Conservation (phyloP, 2,329 filamentous ascomycete species). For the Aspergillus spinulosporus region DNA sequence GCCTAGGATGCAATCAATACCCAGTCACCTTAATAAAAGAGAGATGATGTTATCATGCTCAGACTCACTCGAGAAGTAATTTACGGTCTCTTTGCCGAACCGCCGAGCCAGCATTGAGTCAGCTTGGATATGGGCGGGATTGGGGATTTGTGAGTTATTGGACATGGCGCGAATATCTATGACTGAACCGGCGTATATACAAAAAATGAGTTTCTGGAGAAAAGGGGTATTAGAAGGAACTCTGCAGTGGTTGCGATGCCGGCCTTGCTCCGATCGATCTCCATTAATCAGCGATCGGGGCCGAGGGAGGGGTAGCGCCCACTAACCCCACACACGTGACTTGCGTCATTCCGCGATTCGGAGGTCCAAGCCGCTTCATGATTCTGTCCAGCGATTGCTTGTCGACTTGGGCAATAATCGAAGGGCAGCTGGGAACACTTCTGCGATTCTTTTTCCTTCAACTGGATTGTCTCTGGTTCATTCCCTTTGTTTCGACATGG, state of each 20-base stretch:
- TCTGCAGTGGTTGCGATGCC: conserved; percentile 2
- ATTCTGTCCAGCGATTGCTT: background rate
- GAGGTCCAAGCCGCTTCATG: conserved; percentile 16
- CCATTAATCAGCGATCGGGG: conserved; percentile 17
- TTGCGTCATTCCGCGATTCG: conserved; percentile 19
- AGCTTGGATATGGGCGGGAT: conserved; percentile 58
- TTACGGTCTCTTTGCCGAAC: conserved; percentile 53
- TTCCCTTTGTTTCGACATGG: conserved; percentile 29
- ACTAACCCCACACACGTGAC: conserved; percentile 32
- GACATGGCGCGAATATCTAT: conserved; percentile 27
- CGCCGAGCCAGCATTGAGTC: conserved; percentile 56
- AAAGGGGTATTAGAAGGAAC: background rate
- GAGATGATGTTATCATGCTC: background rate
- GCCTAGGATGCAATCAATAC: conserved; percentile 31
- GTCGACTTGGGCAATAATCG: background rate
- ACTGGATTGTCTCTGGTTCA: conserved; percentile 1
- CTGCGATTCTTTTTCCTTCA: background rate
- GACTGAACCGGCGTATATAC: background rate
- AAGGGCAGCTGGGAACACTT: background rate
- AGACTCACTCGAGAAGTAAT: conserved; percentile 52
- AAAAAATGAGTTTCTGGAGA: background rate
- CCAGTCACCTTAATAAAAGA: background rate
- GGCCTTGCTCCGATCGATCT: conserved; percentile 15
- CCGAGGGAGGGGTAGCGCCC: conserved; percentile 20
- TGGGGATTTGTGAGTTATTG: conserved; percentile 48